Percentiles rank a stretch among this genome's conserved stretches.
These are phyloP conservation scores for Massariosphaeria phaeospora DNA, from an alignment of 495 filamentous ascomycete species.

Conservation along the genomic window DNA sequence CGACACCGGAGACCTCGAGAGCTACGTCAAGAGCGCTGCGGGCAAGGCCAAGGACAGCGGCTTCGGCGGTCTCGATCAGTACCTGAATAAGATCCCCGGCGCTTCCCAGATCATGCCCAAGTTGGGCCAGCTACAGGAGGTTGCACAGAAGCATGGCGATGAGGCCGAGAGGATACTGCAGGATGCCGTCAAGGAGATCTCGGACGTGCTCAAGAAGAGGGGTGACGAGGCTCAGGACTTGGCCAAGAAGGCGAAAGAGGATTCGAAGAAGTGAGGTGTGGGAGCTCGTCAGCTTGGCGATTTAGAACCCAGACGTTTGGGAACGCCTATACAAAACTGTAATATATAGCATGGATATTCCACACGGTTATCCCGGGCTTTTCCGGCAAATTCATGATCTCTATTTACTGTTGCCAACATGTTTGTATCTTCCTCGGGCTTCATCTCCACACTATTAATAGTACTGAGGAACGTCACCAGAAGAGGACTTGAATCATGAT, in stretches of 20 bases:
- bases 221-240: conserved; percentile 43
- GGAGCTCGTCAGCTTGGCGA: not conserved
- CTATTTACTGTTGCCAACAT: no score
- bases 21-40: conserved; percentile 52
- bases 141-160: conserved; percentile 54
- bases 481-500: no score
- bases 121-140: conserved; percentile 49
- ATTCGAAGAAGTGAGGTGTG: conserved; percentile 17
- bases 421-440: no score
- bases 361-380: no score
- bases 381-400: no score
- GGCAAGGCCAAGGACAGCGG: conserved; percentile 50
- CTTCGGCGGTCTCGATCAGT: conserved; percentile 44
- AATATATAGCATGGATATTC: conserved; percentile 2
- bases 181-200: conserved; percentile 53
- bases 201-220: conserved; percentile 46
- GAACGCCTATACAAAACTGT: not conserved
- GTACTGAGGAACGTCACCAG: no score
- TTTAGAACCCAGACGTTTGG: no score
- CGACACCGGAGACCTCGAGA: conserved; percentile 51
- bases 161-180: conserved; percentile 58
- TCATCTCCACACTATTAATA: no score
- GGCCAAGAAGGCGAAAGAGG: conserved; percentile 38
- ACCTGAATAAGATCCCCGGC: conserved; percentile 50
- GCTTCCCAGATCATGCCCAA: conserved; percentile 54